Evolutionary conservation across 441 rosid genomes (phyloP), one percentile per base, ranked within the genome.

Genomic region (Iberis amara): DNA sequence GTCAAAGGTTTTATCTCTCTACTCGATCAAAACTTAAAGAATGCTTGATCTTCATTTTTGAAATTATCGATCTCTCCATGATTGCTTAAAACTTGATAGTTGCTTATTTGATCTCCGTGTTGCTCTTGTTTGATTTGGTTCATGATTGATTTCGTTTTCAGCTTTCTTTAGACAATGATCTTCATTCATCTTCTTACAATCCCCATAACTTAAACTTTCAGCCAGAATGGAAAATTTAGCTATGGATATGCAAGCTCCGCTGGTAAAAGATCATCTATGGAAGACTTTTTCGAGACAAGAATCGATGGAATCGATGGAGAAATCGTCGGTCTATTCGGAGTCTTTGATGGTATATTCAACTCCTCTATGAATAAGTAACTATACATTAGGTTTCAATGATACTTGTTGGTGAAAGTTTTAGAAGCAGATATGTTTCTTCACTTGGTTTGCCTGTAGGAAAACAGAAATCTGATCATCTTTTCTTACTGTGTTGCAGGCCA

Each of bases 161-260:
- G 6, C n/a, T n/a, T n/a, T 18, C 21, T 18, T 18, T 18, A 3
- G 3, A 18, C 21, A 18, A 18, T 18, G 21, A 18, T 18, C 21
- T 18, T 18, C 2, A 30, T 30, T 7, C 6, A 7, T 30, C 33
- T 18, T 18, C 21, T 18, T 1, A 30, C 8, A 5, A 30, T 30
- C 2, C 2, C 8, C 8, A 30, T 30, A 1, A 30, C 8, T 30
- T 30, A 26, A 26, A 2, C 13, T 36, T 52, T 65, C 94, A 89
- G 97, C 63, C 89, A 84, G 43, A 79, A 89, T 45, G 89, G 89
- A 57, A 84, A 81, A 64, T 80, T 89, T 69, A 86, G 96, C 70
- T 89, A 82, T 61, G 97, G 97, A 64, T 89, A 84, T 72, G 95
- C 97, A 56, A 89, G 97, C 74, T 86, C 90, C 35, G 82, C 87